phyloP scores from a whole-genome alignment of 2,329 filamentous ascomycete species.

The Claviceps cyperi region DNA sequence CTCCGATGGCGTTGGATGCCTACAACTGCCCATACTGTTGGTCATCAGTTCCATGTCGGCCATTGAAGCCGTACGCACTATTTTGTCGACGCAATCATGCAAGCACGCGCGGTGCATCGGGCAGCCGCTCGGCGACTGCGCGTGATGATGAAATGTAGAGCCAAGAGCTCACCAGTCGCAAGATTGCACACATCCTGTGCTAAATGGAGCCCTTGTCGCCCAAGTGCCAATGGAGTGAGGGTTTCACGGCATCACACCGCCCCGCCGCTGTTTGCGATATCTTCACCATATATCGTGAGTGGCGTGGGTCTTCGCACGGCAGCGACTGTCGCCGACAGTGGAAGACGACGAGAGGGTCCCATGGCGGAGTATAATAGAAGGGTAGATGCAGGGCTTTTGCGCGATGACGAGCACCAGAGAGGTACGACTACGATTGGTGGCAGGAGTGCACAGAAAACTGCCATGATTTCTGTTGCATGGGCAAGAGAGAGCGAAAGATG shows the following conservation, averaged over 20 bases:
- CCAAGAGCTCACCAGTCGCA: conserved; percentile 1
- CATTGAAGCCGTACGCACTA: background rate
- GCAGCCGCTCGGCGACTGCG: conserved; percentile 9
- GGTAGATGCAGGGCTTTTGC: conserved; percentile 57
- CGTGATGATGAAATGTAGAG: conserved; percentile 5
- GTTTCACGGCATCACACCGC: background rate
- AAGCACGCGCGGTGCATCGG: conserved; percentile 6
- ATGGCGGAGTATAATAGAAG: conserved; percentile 78
- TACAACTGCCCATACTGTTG: background rate
- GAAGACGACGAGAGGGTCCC: conserved; percentile 43
- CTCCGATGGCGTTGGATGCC: background rate
- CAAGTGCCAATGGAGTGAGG: background rate
- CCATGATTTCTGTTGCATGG: no score
- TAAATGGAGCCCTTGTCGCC: background rate
- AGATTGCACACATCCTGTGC: conserved; percentile 2
- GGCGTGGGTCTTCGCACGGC: conserved; percentile 10
- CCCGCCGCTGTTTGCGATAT: background rate
- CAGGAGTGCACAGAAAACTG: conserved; percentile 8
- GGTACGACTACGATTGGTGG: conserved; percentile 29
- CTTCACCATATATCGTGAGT: background rate
- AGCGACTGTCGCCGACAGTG: conserved; percentile 14
- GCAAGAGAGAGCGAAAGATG: no score
- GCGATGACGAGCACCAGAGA: conserved; percentile 84
- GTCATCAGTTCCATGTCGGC: background rate
- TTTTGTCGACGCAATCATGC: conserved; percentile 6